Percentiles rank a stretch among this genome's conserved stretches.
phyloP scores from a whole-genome alignment of 257 asterid species.

The Nicotiana tabacum region DNA sequence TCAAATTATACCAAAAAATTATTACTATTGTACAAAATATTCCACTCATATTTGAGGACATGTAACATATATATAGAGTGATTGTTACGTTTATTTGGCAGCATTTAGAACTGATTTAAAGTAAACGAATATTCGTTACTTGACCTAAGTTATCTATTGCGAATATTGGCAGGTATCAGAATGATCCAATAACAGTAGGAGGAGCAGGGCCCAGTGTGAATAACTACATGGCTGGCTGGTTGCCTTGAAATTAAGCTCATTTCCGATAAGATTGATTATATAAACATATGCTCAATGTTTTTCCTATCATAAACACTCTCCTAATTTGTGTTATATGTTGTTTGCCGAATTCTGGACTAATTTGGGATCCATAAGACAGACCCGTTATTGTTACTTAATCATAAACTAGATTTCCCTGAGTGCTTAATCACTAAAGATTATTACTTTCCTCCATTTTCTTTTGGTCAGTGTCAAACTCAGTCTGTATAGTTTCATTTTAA shows the following conservation, averaged over 20 bases:
- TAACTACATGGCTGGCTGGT: slow-evolving; percentile 89
- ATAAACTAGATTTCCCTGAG: neutral
- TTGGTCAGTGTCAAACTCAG: neutral
- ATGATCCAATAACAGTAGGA: slow-evolving; percentile 54
- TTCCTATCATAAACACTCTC: neutral
- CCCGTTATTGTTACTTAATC: neutral
- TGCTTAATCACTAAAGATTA: neutral
- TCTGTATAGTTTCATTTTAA: neutral
- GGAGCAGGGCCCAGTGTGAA: slow-evolving; percentile 87
- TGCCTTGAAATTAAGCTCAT: slow-evolving; percentile 36
- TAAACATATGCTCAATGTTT: slow-evolving; percentile 2
- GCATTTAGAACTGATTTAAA: too few species aligned
- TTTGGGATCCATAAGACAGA: neutral
- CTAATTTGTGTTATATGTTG: neutral
- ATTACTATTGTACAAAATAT: neutral
- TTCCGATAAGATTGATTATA: neutral
- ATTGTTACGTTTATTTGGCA: neutral
- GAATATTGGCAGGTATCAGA: slow-evolving; percentile 57
- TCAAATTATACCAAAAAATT: neutral
- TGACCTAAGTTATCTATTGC: neutral
- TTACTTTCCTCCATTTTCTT: neutral
- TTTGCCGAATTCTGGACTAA: neutral
- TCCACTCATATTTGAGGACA: neutral
- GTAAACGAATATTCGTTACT: neutral
- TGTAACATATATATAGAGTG: neutral